Conservation (phyloP, 208 protist species). For the Wallacemonas sp. region DNA sequence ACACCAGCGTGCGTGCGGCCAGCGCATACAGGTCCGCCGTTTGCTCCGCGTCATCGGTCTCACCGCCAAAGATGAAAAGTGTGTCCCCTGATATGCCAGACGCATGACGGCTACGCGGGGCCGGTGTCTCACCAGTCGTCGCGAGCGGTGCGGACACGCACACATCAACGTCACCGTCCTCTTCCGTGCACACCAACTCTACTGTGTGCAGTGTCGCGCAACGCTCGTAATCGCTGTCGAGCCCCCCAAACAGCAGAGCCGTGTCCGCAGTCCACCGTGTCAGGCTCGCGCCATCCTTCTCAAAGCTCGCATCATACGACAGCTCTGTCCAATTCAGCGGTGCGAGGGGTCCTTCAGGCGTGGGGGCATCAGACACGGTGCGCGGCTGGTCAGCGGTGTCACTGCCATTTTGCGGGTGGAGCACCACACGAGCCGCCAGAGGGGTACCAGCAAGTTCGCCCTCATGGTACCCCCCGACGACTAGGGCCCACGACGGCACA, state of each 20-base stretch:
- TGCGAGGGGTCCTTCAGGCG: no score
- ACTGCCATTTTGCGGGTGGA: no score
- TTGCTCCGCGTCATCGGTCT: conserved; percentile 50
- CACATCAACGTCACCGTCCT: neutral
- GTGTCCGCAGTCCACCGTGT: conserved; percentile 15
- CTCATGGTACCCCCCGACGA: conserved; percentile 60
- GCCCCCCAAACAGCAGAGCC: conserved; percentile 79
- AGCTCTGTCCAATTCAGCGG: conserved; percentile 35
- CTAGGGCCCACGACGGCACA: conserved; percentile 37
- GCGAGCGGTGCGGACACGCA: conserved; percentile 12
- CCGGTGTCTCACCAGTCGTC: conserved; percentile 38
- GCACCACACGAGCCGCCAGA: conserved; percentile 20
- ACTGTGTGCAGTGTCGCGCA: conserved; percentile 34
- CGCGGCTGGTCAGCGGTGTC: no score
- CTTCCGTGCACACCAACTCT: neutral
- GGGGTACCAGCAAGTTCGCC: conserved; percentile 39
- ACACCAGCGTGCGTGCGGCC: conserved; percentile 30
- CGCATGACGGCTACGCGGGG: conserved; percentile 45
- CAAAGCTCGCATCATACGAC: conserved; percentile 20
- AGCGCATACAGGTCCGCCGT: conserved; percentile 44
- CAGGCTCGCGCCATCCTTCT: conserved; percentile 60
- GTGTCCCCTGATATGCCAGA: conserved; percentile 24
- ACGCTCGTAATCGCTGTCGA: conserved; percentile 39
- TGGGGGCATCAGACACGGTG: no score
- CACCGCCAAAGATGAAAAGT: conserved; percentile 65